Percentiles rank a stretch among this genome's conserved stretches.
Evolutionary conservation across 1,139 yeast species (phyloP).

Genomic region (Hyphopichia burtonii): DNA sequence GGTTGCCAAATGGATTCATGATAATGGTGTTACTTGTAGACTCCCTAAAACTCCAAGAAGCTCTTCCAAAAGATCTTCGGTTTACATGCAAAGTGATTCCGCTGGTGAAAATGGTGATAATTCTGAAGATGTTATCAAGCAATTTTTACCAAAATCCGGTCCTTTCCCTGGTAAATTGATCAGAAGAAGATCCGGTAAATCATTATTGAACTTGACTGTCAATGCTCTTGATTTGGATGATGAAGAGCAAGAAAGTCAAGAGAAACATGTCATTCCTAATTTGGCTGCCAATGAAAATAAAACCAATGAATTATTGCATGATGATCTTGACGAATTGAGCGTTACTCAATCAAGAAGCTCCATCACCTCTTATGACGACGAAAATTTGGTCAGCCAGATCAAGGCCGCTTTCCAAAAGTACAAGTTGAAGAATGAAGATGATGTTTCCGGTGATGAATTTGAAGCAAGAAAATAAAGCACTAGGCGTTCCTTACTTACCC

Average conservation of each 20-base stretch:
- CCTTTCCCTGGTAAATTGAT: slow-evolving; percentile 56
- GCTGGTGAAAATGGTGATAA: slow-evolving; percentile 15
- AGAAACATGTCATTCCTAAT: slow-evolving; percentile 4
- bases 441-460: slow-evolving; percentile 55
- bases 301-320: slow-evolving; percentile 14
- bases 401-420: slow-evolving; percentile 53
- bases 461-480: slow-evolving; percentile 39
- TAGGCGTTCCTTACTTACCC: background rate
- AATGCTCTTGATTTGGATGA: slow-evolving; percentile 64
- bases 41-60: slow-evolving; percentile 53
- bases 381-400: slow-evolving; percentile 49
- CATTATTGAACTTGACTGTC: slow-evolving; percentile 65
- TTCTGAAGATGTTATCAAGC: slow-evolving; percentile 35
- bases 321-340: slow-evolving; percentile 25
- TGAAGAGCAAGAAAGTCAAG: slow-evolving; percentile 44
- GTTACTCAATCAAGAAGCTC: slow-evolving; percentile 37
- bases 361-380: slow-evolving; percentile 32
- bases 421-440: slow-evolving; percentile 37
- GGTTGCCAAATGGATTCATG: slow-evolving; percentile 92
- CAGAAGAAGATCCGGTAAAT: slow-evolving; percentile 72
- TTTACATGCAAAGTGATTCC: slow-evolving; percentile 17
- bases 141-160: slow-evolving; percentile 42
- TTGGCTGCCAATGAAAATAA: slow-evolving; percentile 1
- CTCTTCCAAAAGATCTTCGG: slow-evolving; percentile 34
- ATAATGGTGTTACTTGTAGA: slow-evolving; percentile 73